Conservation (phyloP, 192 early-diverging fungal species). For the Podochytrium sp. region DNA sequence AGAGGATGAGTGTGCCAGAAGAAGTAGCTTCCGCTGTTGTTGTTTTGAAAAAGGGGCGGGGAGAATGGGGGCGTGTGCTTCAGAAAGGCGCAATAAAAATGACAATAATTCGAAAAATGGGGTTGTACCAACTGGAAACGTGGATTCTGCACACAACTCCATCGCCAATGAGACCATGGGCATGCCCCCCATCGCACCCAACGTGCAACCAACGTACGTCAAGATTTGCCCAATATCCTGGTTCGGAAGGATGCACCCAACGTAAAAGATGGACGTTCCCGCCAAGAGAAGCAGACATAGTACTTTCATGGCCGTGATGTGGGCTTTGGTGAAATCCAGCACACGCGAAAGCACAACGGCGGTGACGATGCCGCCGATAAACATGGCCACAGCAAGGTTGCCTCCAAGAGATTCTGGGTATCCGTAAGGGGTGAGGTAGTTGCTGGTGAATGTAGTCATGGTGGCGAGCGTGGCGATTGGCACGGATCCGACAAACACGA, state of each 20-base stretch:
- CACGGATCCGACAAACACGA: slow-evolving; percentile 7
- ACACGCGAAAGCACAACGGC: slow-evolving; percentile 53
- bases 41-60: too few relatives aligned
- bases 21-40: slow-evolving; percentile 33
- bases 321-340: slow-evolving; percentile 61
- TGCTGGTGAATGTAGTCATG: slow-evolving; percentile 26
- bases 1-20: slow-evolving; percentile 21
- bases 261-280: background rate
- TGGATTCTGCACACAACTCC: slow-evolving; percentile 36
- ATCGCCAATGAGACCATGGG: slow-evolving; percentile 29
- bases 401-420: slow-evolving; percentile 50
- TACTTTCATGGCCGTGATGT: slow-evolving; percentile 49
- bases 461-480: slow-evolving; percentile 19
- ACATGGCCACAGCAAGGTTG: slow-evolving; percentile 57
- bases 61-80: background rate
- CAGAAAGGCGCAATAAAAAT: background rate
- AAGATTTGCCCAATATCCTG: background rate
- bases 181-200: slow-evolving; percentile 34
- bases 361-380: slow-evolving; percentile 63
- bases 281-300: slow-evolving; percentile 14
- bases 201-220: slow-evolving; percentile 8
- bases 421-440: slow-evolving; percentile 37
- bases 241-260: background rate
- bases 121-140: slow-evolving; percentile 32
- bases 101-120: background rate